Base-by-base conservation (phyloP, 345 rosid species). In the Gossypioides kirkii region DNA sequence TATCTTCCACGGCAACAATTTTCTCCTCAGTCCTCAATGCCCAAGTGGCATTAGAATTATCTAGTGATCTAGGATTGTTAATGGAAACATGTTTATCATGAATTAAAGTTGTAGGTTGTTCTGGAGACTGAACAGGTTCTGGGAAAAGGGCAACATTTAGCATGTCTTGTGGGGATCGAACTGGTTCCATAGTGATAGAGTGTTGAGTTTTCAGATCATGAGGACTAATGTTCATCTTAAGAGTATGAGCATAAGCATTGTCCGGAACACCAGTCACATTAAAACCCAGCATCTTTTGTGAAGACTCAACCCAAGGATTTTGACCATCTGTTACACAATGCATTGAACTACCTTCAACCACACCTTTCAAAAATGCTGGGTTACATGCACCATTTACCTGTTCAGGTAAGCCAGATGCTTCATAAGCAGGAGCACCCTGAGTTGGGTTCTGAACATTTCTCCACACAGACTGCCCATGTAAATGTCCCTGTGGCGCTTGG, bases 381-480 rank as follows among this genome's bases (percentile, higher is more conserved):
- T 81, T 90, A 73, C 74, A 80, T 28, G 88, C 68, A 69, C 87
- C 89, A 74, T 88, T 92, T 59, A 80, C 63, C 56, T 79, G 93
- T 69, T 75, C 79, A 28, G 86, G 77, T 58, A 83, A 73, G 58
- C 77, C 59, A 17, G 90, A 82, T 45, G 78, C 73, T 62, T 88
- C 96, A 76, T 71, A 72, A 73, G 89, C 58, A 64, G 90, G 81
- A 75, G 84, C 74, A 23, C 89, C 90, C 77, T 76, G 83, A 36
- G 71, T 66, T 16, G 87, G 85, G 77, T 79, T 90, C 72, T 85
- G 86, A 79, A 60, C 78, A 75, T 94, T 88, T 85, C 89, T 86
- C 99, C 96, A 82, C 42, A 82, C 60, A 61, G 76, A 75, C 72
- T 86, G 94, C 8, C 80, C 77, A 69, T 81, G 86, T 67, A 75